Percentiles rank a stretch among this genome's conserved stretches.
Conservation (phyloP, 148 eudicot species). For the Camellia sinensis region DNA sequence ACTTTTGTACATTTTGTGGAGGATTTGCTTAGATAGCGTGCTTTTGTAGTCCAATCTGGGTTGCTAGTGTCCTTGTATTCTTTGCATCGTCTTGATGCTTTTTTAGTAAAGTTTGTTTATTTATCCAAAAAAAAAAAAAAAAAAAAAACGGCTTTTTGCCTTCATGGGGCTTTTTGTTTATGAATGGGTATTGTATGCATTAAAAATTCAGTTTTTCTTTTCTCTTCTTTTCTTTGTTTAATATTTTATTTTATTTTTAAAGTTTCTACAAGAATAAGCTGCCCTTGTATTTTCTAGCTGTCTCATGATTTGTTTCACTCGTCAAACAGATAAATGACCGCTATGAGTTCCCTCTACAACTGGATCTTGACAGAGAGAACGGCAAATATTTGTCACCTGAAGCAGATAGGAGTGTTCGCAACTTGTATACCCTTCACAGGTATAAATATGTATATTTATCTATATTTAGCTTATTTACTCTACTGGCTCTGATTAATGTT, state of each 20-base stretch:
- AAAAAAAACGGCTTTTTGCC: too few relatives aligned
- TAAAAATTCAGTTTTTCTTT: too few relatives aligned
- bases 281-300: neutral
- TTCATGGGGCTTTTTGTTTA: too few relatives aligned
- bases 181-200: neutral
- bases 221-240: too few relatives aligned
- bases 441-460: neutral
- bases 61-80: too few relatives aligned
- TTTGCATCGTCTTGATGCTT: too few relatives aligned
- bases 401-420: conserved; percentile 82
- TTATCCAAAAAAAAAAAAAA: too few relatives aligned
- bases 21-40: too few relatives aligned
- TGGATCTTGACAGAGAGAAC: conserved; percentile 75
- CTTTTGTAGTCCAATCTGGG: too few relatives aligned
- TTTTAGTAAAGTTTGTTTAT: too few relatives aligned
- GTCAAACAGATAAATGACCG: conserved; percentile 71
- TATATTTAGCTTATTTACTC: neutral
- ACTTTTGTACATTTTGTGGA: too few relatives aligned
- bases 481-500: neutral
- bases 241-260: too few relatives aligned
- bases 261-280: neutral
- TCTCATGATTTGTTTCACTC: neutral
- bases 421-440: conserved; percentile 85
- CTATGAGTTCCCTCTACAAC: conserved; percentile 79
- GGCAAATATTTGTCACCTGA: conserved; percentile 79